phyloP scores from a whole-genome alignment of 2,329 filamentous ascomycete species.

The Phaeoacremonium minimum region DNA sequence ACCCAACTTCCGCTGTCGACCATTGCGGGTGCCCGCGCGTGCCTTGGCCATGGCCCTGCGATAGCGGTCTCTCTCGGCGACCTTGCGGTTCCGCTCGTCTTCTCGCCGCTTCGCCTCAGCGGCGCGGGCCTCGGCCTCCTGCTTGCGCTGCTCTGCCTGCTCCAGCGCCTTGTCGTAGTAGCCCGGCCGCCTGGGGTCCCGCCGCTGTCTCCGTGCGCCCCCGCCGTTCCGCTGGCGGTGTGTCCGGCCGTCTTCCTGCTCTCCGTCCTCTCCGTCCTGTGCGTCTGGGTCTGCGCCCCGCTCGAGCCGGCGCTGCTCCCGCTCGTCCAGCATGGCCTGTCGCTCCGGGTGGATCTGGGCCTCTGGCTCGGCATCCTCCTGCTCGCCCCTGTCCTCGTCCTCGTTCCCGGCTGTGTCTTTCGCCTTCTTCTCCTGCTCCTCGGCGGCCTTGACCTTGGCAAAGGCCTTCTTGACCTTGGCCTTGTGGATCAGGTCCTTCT shows the following conservation, averaged over 20 bases:
- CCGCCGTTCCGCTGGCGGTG: neutral
- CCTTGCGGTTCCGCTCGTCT: slow-evolving; percentile 60
- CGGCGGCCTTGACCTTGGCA: slow-evolving; percentile 72
- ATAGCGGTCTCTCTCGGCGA: slow-evolving; percentile 61
- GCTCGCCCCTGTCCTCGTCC: slow-evolving; percentile 14
- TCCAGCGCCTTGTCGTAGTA: slow-evolving; percentile 63
- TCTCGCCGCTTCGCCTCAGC: slow-evolving; percentile 41
- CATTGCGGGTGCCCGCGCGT: slow-evolving; percentile 30
- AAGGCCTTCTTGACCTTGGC: slow-evolving; percentile 92
- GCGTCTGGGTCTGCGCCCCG: slow-evolving; percentile 5
- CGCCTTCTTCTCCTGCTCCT: slow-evolving; percentile 15
- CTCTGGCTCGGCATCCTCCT: slow-evolving; percentile 19
- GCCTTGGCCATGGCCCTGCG: slow-evolving; percentile 70
- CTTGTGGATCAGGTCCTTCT: slow-evolving; percentile 82
- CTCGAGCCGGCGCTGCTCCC: slow-evolving; percentile 5
- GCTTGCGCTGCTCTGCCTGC: slow-evolving; percentile 37
- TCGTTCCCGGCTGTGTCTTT: slow-evolving; percentile 4
- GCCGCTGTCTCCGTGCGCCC: neutral
- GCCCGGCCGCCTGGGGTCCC: slow-evolving; percentile 33
- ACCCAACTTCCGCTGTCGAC: slow-evolving; percentile 71
- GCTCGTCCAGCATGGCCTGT: slow-evolving; percentile 31
- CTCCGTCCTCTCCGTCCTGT: slow-evolving; percentile 1
- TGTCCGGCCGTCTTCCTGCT: slow-evolving; percentile 10
- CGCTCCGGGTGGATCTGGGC: slow-evolving; percentile 28
- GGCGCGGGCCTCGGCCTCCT: slow-evolving; percentile 35